Base-by-base conservation (phyloP, 1,284 basidiomycete genomes). In the Ganoderma lingzhi region DNA sequence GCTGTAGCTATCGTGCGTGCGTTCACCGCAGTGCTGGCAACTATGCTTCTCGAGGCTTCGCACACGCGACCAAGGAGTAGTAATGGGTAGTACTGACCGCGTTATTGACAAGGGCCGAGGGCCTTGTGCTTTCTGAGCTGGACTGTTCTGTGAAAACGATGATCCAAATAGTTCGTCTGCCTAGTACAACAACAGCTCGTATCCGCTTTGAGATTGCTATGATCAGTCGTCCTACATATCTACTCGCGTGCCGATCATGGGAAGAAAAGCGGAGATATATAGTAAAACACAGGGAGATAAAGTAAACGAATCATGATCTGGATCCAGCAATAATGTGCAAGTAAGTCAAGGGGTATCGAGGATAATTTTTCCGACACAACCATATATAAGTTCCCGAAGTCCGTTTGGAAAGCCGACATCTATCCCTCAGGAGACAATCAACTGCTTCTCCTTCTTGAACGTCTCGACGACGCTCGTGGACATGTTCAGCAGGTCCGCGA, bases 401-500 rank as follows among this genome's bases (percentile, higher is more conserved):
- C n/a, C 6, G 19, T n/a, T 48, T 23, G 42, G 10, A 23, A 23
- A 48, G 45, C 45, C 45, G n/a, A n/a, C 6, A 48, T 48, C 45
- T 48, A 48, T 9, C 42, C 14, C n/a, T 71, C 51, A 78, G 2
- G 77, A 66, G 41, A 80, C 75, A 30, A 80, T 69, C 44, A 75
- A 51, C 64, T 78, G 77, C 68, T 80, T 79, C 60, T 74, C 73
- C 73, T 78, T 78, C 23, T 68, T 70, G 66, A 80, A 72, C 12
- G 62, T 69, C 32, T 75, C 71, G 35, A 78, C 68, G 14, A 70
- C 64, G 32, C 69, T 68, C n/a, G 70, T 70, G 6, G 76, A 70
- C 41, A 80, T 71, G 63, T 78, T 76, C 59, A 80, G 74, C 56
- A 80, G 77, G 64, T 79, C 79, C 28, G 80, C 78, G 19, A 80